Evolutionary conservation across 805 yeast species (phyloP).

Genomic region (Teunomyces funiuensis): DNA sequence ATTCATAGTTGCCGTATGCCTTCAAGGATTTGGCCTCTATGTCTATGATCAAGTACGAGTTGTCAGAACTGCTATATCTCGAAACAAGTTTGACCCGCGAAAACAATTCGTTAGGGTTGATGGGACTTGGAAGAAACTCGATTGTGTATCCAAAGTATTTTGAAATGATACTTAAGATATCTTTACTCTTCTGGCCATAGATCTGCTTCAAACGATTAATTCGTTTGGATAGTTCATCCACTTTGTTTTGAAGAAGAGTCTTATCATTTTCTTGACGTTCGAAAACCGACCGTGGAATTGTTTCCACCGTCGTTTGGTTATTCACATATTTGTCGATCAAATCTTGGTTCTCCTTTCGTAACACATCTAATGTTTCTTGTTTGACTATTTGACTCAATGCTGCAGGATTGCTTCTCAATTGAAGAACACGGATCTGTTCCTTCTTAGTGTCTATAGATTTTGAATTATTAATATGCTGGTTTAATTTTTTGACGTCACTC

Average conservation of each 20-base stretch:
- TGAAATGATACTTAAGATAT: constrained; percentile 66
- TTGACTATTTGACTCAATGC: constrained; percentile 60
- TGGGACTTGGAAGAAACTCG: constrained; percentile 55
- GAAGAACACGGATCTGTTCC: constrained; percentile 48
- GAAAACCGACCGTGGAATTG: constrained; percentile 61
- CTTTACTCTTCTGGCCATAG: constrained; percentile 65
- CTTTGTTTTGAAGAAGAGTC: constrained; percentile 44
- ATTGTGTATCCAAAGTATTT: constrained; percentile 70
- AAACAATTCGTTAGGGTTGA: constrained; percentile 46
- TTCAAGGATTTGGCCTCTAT: constrained; percentile 53
- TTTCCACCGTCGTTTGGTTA: constrained; percentile 18
- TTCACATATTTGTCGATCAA: constrained; percentile 37
- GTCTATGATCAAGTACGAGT: constrained; percentile 57
- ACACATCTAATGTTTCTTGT: constrained; percentile 46
- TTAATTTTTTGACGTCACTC: constrained; percentile 33
- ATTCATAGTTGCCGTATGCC: constrained; percentile 44
- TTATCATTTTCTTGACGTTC: constrained; percentile 61
- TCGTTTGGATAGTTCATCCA: constrained; percentile 52
- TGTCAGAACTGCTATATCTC: constrained; percentile 33
- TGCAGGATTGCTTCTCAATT: constrained; percentile 67
- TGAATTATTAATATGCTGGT: constrained; percentile 33
- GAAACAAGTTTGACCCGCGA: constrained; percentile 55
- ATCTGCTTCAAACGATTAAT: constrained; percentile 53
- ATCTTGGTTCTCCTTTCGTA: constrained; percentile 60
- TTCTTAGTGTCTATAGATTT: constrained; percentile 19